These are phyloP conservation scores for Hypoxylon sp. DNA, from an alignment of 2,329 filamentous ascomycete species.

Conservation along the genomic window DNA sequence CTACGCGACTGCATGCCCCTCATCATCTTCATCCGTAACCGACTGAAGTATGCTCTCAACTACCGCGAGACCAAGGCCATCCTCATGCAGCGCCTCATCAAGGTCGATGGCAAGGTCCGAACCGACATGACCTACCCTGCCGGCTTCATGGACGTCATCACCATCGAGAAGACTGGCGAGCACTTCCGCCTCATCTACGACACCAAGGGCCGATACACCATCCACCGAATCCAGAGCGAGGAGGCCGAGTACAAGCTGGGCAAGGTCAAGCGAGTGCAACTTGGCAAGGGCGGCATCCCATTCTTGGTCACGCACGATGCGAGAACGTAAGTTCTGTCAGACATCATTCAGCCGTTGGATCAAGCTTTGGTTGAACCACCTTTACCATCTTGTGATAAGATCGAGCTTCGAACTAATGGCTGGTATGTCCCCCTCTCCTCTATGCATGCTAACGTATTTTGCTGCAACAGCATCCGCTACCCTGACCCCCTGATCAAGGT, in stretches of 20 bases:
- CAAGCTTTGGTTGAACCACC: slow-evolving; percentile 88
- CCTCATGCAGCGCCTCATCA: slow-evolving; percentile 99
- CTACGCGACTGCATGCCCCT: slow-evolving; percentile 98
- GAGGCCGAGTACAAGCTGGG: slow-evolving; percentile 99
- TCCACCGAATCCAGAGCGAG: slow-evolving; percentile 98
- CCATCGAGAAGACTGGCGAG: slow-evolving; percentile 99
- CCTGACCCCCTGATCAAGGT: slow-evolving; percentile 98
- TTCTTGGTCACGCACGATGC: slow-evolving; percentile 99
- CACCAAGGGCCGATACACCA: slow-evolving; percentile 99
- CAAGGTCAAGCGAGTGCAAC: slow-evolving; percentile 99
- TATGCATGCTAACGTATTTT: slow-evolving; percentile 57
- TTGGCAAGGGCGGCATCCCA: slow-evolving; percentile 99
- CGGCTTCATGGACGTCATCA: slow-evolving; percentile 99
- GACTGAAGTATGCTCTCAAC: slow-evolving; percentile 99
- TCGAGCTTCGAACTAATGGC: slow-evolving; percentile 63
- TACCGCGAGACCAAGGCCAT: slow-evolving; percentile 97
- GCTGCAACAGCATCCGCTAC: slow-evolving; percentile 88
- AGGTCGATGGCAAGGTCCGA: slow-evolving; percentile 99
- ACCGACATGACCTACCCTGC: slow-evolving; percentile 98
- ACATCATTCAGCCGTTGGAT: slow-evolving; percentile 99
- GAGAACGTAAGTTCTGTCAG: slow-evolving; percentile 98
- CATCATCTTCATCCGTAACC: slow-evolving; percentile 97
- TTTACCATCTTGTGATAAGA: slow-evolving; percentile 51
- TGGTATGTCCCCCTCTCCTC: slow-evolving; percentile 63
- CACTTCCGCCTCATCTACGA: slow-evolving; percentile 99